Conservation (phyloP, 208 protist species). For the Trypanosoma avium region DNA sequence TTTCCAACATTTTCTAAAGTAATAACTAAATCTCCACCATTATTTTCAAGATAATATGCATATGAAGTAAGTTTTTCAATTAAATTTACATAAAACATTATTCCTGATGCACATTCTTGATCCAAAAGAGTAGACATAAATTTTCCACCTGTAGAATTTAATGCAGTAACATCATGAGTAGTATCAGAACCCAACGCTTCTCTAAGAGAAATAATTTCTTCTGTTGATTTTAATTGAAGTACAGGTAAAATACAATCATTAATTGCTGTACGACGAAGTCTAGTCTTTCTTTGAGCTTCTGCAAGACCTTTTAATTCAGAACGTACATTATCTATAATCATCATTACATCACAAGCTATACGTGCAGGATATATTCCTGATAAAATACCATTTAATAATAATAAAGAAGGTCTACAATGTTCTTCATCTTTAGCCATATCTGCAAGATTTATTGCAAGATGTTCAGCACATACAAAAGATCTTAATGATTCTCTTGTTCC, state of each 20-base stretch:
- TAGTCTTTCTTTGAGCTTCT: conserved; percentile 58
- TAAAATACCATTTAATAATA: conserved; percentile 49
- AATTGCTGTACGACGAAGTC: conserved; percentile 61
- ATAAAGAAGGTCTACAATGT: conserved; percentile 41
- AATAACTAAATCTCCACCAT: conserved; percentile 40
- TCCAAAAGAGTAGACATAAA: conserved; percentile 78
- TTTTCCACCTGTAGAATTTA: conserved; percentile 40
- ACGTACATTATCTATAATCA: conserved; percentile 57
- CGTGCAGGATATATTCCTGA: conserved; percentile 56
- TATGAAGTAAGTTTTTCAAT: conserved; percentile 46
- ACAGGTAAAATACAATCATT: conserved; percentile 63
- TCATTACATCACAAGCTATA: conserved; percentile 68
- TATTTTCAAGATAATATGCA: conserved; percentile 18
- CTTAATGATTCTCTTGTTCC: conserved; percentile 25
- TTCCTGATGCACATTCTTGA: conserved; percentile 56
- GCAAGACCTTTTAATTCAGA: conserved; percentile 54
- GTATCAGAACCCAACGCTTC: conserved; percentile 49
- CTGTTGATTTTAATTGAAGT: conserved; percentile 53
- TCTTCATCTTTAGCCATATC: conserved; percentile 34
- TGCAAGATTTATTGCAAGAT: conserved; percentile 72
- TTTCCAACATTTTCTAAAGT: conserved; percentile 41
- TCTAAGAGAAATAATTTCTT: conserved; percentile 57
- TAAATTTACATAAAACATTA: conserved; percentile 57
- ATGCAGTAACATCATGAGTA: conserved; percentile 52
- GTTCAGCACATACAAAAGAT: conserved; percentile 35